Percentiles rank a stretch among this genome's conserved stretches.
These are phyloP conservation scores for Wickerhamiella bombiphila DNA, from an alignment of 805 yeast species.

Conservation along the genomic window DNA sequence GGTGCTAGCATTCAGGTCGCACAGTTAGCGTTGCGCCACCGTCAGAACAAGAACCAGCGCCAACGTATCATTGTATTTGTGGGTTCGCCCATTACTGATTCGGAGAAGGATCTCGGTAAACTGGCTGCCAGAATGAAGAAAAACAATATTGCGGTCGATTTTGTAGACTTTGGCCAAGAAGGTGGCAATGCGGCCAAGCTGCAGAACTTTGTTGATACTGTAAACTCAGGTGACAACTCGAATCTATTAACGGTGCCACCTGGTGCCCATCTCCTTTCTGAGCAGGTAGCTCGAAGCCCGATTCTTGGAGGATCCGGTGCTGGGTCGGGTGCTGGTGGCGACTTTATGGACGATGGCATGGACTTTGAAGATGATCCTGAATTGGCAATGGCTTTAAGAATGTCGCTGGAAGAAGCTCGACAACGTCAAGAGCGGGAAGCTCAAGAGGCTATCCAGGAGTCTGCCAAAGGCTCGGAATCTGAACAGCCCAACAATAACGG, in stretches of 20 bases:
- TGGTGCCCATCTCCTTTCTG: conserved; percentile 72
- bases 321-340: conserved; percentile 31
- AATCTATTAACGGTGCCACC: conserved; percentile 68
- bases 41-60: conserved; percentile 84
- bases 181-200: conserved; percentile 58
- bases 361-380: conserved; percentile 92
- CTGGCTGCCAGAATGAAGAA: conserved; percentile 88
- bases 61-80: conserved; percentile 84
- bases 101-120: conserved; percentile 56
- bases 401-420: conserved; percentile 89
- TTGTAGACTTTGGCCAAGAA: conserved; percentile 87
- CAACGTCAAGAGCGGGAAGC: conserved; percentile 54
- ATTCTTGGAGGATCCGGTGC: conserved; percentile 42
- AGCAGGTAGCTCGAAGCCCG: conserved; percentile 61
- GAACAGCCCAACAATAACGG: no score
- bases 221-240: conserved; percentile 48
- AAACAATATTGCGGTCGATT: conserved; percentile 78
- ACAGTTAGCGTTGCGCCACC: conserved; percentile 81
- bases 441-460: neutral
- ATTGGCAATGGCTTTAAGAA: conserved; percentile 84
- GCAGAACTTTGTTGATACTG: conserved; percentile 60
- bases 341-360: conserved; percentile 30
- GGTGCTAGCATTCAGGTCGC: conserved; percentile 87
- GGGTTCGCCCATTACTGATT: conserved; percentile 67
- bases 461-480: neutral